Percentiles rank a stretch among this genome's conserved stretches.
Evolutionary conservation across 352 stramenopile species (phyloP).

Genomic region (Stramenopiles sp.): DNA sequence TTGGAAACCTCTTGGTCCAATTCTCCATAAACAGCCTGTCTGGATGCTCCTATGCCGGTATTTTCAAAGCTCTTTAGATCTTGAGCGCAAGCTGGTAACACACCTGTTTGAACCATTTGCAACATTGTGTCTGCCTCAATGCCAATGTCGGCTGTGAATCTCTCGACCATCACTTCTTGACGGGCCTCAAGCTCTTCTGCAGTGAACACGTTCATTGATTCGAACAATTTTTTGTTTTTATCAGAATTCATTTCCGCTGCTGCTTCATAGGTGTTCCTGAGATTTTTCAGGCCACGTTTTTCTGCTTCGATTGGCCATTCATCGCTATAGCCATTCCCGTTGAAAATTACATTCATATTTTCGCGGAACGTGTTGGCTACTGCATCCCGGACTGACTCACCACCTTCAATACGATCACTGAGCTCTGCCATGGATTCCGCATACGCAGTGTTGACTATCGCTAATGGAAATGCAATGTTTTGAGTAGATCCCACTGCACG

Average conservation of each 20-base stretch:
- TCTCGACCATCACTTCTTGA: constrained; percentile 43
- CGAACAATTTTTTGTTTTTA: constrained; percentile 56
- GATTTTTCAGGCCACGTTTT: constrained; percentile 44
- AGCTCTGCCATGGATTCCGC: constrained; percentile 54
- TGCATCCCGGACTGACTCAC: constrained; percentile 30
- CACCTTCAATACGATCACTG: constrained; percentile 41
- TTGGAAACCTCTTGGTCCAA: constrained; percentile 16
- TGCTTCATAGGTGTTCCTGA: constrained; percentile 49
- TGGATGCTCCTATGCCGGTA: constrained; percentile 13
- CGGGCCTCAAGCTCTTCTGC: constrained; percentile 40
- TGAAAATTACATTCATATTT: constrained; percentile 57
- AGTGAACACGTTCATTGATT: constrained; percentile 44
- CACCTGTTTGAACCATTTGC: constrained; percentile 52
- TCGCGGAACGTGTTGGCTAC: constrained; percentile 40
- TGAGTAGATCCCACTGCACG: constrained; percentile 53
- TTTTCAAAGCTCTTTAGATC: constrained; percentile 20
- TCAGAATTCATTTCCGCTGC: constrained; percentile 34
- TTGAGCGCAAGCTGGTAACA: constrained; percentile 24
- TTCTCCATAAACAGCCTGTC: constrained; percentile 11
- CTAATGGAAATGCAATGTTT: constrained; percentile 51
- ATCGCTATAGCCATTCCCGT: constrained; percentile 53
- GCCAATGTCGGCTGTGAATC: constrained; percentile 54
- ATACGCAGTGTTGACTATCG: constrained; percentile 53
- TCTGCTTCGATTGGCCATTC: constrained; percentile 40
- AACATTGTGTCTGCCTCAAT: constrained; percentile 53